A percentile compares a stretch with the other conserved stretches of the same genome.
Evolutionary conservation across 1,139 yeast species (phyloP).

Genomic region (Debaryomyces psychrophilus): DNA sequence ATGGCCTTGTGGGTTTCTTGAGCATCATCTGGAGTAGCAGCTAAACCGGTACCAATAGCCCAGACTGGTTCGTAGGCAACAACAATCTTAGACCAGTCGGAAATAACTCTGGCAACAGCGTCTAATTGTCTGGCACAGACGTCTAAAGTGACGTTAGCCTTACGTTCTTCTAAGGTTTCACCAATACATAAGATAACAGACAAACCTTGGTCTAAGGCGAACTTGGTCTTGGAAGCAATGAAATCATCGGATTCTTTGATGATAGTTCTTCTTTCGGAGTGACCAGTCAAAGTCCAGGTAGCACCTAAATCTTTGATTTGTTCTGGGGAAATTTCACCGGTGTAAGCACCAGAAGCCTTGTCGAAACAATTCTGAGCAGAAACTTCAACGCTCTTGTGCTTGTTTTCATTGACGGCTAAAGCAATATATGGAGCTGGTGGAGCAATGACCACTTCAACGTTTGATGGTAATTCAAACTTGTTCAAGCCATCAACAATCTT

Average conservation of each 20-base stretch:
- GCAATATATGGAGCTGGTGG: slow-evolving; percentile 95
- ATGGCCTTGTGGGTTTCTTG: slow-evolving; percentile 91
- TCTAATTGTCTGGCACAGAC: slow-evolving; percentile 89
- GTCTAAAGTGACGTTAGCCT: slow-evolving; percentile 80
- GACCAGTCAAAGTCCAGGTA: slow-evolving; percentile 95
- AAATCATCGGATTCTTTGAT: slow-evolving; percentile 89
- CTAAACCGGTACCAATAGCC: slow-evolving; percentile 99
- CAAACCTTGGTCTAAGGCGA: slow-evolving; percentile 86
- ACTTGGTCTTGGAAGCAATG: slow-evolving; percentile 92
- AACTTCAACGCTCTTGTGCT: slow-evolving; percentile 72
- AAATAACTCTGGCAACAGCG: slow-evolving; percentile 80
- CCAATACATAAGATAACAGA: slow-evolving; percentile 95
- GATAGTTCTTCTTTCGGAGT: slow-evolving; percentile 97
- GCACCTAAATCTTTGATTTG: slow-evolving; percentile 92
- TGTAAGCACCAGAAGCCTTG: slow-evolving; percentile 94
- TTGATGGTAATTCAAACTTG: slow-evolving; percentile 69
- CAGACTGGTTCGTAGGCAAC: slow-evolving; percentile 99
- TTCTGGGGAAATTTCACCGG: slow-evolving; percentile 93
- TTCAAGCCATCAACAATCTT: slow-evolving; percentile 83
- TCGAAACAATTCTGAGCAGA: slow-evolving; percentile 91
- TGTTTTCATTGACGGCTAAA: slow-evolving; percentile 69
- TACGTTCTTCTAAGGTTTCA: slow-evolving; percentile 94
- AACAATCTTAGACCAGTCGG: slow-evolving; percentile 92
- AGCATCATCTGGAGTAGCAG: slow-evolving; percentile 98
- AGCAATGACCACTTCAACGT: slow-evolving; percentile 89